Base-by-base conservation (phyloP, 2,329 filamentous ascomycete genomes). In the Hypoxylon sp. region DNA sequence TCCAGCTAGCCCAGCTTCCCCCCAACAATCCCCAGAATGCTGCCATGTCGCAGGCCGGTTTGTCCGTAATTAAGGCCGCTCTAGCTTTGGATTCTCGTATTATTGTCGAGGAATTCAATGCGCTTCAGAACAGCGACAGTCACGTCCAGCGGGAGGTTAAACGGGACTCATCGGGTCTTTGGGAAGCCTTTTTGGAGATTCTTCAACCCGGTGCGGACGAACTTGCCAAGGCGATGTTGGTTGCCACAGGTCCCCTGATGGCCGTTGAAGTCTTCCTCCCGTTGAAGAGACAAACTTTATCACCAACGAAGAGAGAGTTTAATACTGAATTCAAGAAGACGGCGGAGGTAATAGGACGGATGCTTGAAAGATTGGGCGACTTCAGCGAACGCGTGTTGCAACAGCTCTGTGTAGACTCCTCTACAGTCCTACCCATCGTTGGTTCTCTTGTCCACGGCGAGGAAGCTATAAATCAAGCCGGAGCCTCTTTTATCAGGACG, bases 371-470 rank as follows among this genome's bases (percentile, higher is more conserved):
- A 10, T 82, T 99, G 46, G 91, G 91, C 36, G 91, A 94, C 67
- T 94, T 98, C 74, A 86, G 87, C 19, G 84, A 88, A 0, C 81
- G 85, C 3, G 89, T 95, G 64, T 83, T 98, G 43, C 86, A 89
- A 63, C 82, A 86, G 23, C 81, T 98, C 10, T 93, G 93, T 74
- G 84, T 87, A 57, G 89, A 91, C 63, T 85, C 87, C 19, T 82
- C 89, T 45, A 90, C 90, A 5, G 91, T 93, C 65, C 89, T 90
- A 70, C 89, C 92, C 38, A 85, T 97, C 45, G 89, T 97, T 49
- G 90, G 91, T 3, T 86, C 93, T 17, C 87, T 98, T 5, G 89
- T 98, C 61, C 94, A 94, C 46, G 92, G 93, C 14, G 91, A 97
- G 72, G 84, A 91, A 61, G 86, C 90, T 63, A 90, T 96, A 34